Percentiles rank a stretch among this genome's conserved stretches.
Conservation (phyloP, 2,329 filamentous ascomycete species). For the Epichloe hybrida region DNA sequence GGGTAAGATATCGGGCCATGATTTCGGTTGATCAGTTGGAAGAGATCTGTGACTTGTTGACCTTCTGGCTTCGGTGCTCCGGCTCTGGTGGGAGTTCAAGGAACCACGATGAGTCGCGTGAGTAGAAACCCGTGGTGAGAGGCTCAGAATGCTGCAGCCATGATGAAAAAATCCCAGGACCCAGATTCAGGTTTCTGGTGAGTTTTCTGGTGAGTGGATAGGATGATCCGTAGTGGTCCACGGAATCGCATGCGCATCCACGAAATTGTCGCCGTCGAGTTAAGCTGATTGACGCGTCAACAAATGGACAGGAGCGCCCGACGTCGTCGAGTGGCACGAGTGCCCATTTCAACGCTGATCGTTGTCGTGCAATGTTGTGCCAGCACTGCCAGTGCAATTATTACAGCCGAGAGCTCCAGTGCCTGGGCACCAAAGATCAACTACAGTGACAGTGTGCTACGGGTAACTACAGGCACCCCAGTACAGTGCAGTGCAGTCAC, state of each 20-base stretch:
- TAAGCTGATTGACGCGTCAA: neutral
- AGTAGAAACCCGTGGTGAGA: neutral
- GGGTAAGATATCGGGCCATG: slow-evolving; percentile 79
- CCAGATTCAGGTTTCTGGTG: neutral
- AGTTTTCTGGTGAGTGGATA: neutral
- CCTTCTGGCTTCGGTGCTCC: neutral
- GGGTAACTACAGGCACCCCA: too few species aligned
- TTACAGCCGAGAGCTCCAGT: too few species aligned
- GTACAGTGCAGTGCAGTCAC: too few species aligned
- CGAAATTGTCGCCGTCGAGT: neutral
- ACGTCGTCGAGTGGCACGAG: neutral
- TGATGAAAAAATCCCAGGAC: neutral
- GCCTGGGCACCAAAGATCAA: too few species aligned
- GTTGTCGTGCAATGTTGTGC: too few species aligned
- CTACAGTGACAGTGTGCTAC: too few species aligned
- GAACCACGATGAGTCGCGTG: too few species aligned
- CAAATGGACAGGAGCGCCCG: neutral
- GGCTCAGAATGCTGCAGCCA: neutral
- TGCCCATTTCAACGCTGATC: too few species aligned
- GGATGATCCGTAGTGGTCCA: neutral
- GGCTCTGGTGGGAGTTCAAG: neutral
- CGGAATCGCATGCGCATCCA: neutral
- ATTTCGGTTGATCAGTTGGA: neutral
- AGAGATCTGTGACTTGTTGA: neutral
- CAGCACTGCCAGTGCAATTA: too few species aligned